phyloP scores from a whole-genome alignment of 257 asterid species.

The Cynanchum wilfordii region DNA sequence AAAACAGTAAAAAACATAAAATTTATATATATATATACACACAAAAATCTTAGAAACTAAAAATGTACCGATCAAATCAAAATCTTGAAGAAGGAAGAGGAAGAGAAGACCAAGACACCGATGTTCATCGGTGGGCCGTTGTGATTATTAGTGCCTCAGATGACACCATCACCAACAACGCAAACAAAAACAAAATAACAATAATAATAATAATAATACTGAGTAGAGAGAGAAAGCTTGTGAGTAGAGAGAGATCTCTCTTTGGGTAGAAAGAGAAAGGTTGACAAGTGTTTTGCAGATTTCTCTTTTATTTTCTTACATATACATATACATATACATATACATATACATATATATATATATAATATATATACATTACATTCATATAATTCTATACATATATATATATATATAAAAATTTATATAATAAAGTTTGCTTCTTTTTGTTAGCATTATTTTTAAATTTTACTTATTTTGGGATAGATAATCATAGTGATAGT shows the following conservation, averaged over 20 bases:
- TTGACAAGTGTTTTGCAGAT: conserved; percentile 14
- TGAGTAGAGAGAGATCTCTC: conserved; percentile 7
- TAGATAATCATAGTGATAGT: background rate
- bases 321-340: background rate
- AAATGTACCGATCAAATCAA: conserved; percentile 30
- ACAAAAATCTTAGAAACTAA: background rate
- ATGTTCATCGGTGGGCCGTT: conserved; percentile 51
- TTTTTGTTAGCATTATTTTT: background rate
- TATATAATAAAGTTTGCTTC: background rate
- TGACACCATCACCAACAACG: conserved; percentile 37
- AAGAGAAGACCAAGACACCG: conserved; percentile 35
- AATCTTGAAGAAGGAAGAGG: conserved; percentile 24
- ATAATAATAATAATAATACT: conserved; percentile 24
- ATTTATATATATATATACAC: too few relatives aligned
- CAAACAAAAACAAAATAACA: conserved; percentile 4
- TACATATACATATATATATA: too few relatives aligned
- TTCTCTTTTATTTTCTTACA: background rate
- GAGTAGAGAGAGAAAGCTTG: conserved; percentile 13
- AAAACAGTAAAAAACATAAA: background rate
- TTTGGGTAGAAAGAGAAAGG: background rate
- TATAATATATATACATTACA: too few relatives aligned
- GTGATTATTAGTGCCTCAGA: conserved; percentile 32
- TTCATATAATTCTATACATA: too few relatives aligned
- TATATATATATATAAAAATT: too few relatives aligned
- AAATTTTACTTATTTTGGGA: background rate